phyloP scores from a whole-genome alignment of 1,284 basidiomycete genomes.

The Tylopilus sp. region DNA sequence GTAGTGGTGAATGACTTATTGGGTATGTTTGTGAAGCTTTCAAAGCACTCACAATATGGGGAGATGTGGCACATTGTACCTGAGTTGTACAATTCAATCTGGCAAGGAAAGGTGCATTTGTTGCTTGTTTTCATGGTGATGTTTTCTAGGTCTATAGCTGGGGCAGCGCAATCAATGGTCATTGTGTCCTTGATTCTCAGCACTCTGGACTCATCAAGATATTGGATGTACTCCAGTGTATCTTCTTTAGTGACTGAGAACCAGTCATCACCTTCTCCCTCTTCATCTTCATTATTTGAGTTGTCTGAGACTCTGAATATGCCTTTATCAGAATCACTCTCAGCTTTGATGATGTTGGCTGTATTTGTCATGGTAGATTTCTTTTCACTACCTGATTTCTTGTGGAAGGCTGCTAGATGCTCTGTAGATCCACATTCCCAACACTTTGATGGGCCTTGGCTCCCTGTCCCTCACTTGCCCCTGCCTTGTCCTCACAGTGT shows the following conservation, averaged over 20 bases:
- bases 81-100: conserved; percentile 47
- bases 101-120: not conserved
- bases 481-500: not conserved
- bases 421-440: not conserved
- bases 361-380: not conserved
- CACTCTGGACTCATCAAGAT: not conserved
- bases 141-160: not conserved
- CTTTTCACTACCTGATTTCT: not conserved
- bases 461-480: not conserved
- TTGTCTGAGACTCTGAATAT: not conserved
- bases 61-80: conserved; percentile 51
- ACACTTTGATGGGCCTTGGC: not conserved
- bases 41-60: conserved; percentile 47
- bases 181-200: not conserved
- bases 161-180: not conserved
- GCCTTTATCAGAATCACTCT: not conserved
- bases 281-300: not conserved
- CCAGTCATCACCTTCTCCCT: not conserved
- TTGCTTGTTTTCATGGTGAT: not conserved
- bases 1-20: conserved; percentile 43
- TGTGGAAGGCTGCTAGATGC: not conserved
- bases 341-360: not conserved
- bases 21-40: conserved; percentile 38
- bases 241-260: not conserved
- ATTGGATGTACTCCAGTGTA: not conserved